Base-by-base conservation (phyloP, 2,329 filamentous ascomycete species). In the Dothideomycetes sp. region DNA sequence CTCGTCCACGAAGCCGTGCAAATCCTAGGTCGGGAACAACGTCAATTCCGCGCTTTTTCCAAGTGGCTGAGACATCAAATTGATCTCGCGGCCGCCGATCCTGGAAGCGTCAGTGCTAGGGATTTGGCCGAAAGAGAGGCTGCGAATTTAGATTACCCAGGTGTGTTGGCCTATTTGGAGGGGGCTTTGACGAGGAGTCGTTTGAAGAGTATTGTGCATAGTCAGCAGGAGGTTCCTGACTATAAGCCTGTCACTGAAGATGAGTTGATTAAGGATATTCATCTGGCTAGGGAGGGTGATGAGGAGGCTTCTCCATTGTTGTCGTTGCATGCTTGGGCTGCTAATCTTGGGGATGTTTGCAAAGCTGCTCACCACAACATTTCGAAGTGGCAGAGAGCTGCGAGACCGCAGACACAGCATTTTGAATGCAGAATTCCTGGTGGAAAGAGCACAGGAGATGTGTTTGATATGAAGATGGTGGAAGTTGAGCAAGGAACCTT, bases 21-120 rank as follows among this genome's bases (percentile, higher is more conserved):
- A 4, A 70, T 79, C 41, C 74, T 81, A 19, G 80, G 83, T 54
- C 77, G 83, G 41, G 89, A 96, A 60, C 73, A 89, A 12, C 73
- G 79, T 18, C 74, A 87, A 35, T 96, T 94, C 53, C 59, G 67
- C 2, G 72, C 76, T 4, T 96, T 95, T 56, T 88, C 84, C 1
- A 70, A 72, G 39, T 96, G 89, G 89, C 67, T 96, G 36, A 78
- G 80, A 23, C 75, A 86, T 52, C 80, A 88, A 53, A 89, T 94
- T 44, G 84, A 93, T 48, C 74, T 81, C 11, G 74, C 89, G 32
- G 76, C 76, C 5, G 77, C 81, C 55, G 64, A 82, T 50, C 66
- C 78, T 0, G 68, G 70, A 12, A 71, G 69, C 1, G 65, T 72
- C 33, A 68, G 68, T 13, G 64, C 70, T 6, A 78, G 86, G 16